A percentile compares a stretch with the other conserved stretches of the same genome.
Evolutionary conservation across 2,329 filamentous ascomycete genomes (phyloP).

Genomic region (Pseudogymnoascus sp.): DNA sequence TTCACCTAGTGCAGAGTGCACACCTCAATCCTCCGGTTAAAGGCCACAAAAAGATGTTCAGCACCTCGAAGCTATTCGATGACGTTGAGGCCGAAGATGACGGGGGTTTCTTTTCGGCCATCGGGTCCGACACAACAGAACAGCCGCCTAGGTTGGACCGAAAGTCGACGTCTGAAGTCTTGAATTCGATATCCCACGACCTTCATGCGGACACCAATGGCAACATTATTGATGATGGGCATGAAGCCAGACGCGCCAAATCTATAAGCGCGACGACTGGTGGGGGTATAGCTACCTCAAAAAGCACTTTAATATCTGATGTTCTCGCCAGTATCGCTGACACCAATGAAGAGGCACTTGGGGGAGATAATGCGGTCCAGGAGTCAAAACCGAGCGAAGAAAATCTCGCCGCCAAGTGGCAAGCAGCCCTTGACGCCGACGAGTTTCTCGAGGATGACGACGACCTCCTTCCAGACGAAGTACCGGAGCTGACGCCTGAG

Average conservation of each 20-base stretch:
- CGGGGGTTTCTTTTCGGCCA: conserved; percentile 51
- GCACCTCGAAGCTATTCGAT: conserved; percentile 31
- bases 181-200: conserved; percentile 42
- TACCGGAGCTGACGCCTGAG: conserved; percentile 35
- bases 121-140: conserved; percentile 23
- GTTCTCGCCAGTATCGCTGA: conserved; percentile 25
- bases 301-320: conserved; percentile 23
- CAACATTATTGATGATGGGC: conserved; percentile 16
- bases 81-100: conserved; percentile 34
- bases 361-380: neutral
- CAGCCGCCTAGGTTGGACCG: conserved; percentile 43
- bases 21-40: neutral
- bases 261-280: conserved; percentile 20
- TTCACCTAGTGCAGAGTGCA: conserved; percentile 50
- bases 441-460: conserved; percentile 52
- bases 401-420: conserved; percentile 75
- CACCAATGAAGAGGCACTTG: conserved; percentile 29
- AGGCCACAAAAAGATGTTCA: conserved; percentile 18
- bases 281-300: conserved; percentile 22
- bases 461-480: conserved; percentile 51
- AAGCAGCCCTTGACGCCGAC: conserved; percentile 71
- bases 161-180: conserved; percentile 63
- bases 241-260: conserved; percentile 12
- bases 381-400: conserved; percentile 34
- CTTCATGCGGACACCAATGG: conserved; percentile 19